phyloP scores from a whole-genome alignment of 805 yeast genomes.

The Yamadazyma laniorum region DNA sequence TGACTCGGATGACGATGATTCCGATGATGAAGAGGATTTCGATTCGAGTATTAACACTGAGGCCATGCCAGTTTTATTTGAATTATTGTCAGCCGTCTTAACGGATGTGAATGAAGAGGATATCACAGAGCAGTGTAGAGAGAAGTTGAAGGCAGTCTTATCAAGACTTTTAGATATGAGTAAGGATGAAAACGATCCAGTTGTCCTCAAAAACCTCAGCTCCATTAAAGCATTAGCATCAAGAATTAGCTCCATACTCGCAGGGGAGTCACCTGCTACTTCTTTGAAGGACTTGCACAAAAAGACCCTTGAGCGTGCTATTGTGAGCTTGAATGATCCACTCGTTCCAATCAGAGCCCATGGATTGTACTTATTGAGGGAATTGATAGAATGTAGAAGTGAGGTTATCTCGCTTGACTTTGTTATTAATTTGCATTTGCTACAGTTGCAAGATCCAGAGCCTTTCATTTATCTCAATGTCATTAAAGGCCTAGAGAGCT shows the following conservation, averaged over 20 bases:
- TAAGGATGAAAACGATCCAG: constrained; percentile 7
- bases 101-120: constrained; percentile 24
- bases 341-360: constrained; percentile 83
- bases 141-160: constrained; percentile 19
- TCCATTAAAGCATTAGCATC: constrained; percentile 25
- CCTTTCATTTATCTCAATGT: constrained; percentile 86
- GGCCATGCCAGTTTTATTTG: constrained; percentile 30
- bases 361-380: constrained; percentile 67
- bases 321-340: constrained; percentile 69
- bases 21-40: constrained; percentile 27
- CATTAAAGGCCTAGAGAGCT: constrained; percentile 69
- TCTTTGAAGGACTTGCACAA: constrained; percentile 33
- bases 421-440: constrained; percentile 59
- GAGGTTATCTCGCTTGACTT: constrained; percentile 49
- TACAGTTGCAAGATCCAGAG: constrained; percentile 71
- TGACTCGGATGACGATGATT: constrained; percentile 22
- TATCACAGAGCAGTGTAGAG: constrained; percentile 28
- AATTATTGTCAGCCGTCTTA: constrained; percentile 36
- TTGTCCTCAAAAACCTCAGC: constrained; percentile 8
- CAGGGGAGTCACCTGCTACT: constrained; percentile 23
- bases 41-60: constrained; percentile 15
- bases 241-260: constrained; percentile 28
- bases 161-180: constrained; percentile 24
- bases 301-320: constrained; percentile 53
- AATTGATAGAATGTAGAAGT: constrained; percentile 51